phyloP scores from a whole-genome alignment of 2,329 filamentous ascomycete genomes.

The Alternaria longipes region DNA sequence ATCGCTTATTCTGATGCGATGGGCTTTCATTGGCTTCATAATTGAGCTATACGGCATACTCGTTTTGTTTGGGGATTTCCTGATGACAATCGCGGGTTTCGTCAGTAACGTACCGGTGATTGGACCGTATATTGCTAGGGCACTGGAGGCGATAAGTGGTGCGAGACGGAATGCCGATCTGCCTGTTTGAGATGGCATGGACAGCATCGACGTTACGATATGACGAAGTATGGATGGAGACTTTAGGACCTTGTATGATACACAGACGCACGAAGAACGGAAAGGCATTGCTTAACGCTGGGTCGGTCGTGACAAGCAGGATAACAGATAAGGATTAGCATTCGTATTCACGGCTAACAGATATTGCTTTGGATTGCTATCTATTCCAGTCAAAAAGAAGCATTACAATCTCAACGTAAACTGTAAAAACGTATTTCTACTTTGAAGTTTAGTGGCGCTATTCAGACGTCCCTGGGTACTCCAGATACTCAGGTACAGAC shows the following conservation, averaged over 20 bases:
- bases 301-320: neutral
- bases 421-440: neutral
- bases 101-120: constrained; percentile 84
- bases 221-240: neutral
- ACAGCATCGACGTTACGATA: neutral
- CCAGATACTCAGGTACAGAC: neutral
- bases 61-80: constrained; percentile 93
- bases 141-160: constrained; percentile 60
- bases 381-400: neutral
- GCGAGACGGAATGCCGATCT: constrained; percentile 22
- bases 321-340: neutral
- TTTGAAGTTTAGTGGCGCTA: neutral
- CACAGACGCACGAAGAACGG: neutral
- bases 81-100: constrained; percentile 90
- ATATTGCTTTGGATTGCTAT: neutral
- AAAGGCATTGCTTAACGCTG: neutral
- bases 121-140: constrained; percentile 82
- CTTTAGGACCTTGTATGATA: constrained; percentile 6
- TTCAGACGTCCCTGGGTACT: neutral
- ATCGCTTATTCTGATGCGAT: constrained; percentile 83
- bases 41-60: constrained; percentile 94
- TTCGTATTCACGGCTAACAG: neutral
- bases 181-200: constrained; percentile 19
- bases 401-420: neutral
- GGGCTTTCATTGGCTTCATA: constrained; percentile 89